Evolutionary conservation across 2,329 filamentous ascomycete genomes (phyloP).

Genomic region (Diaporthe helianthi): DNA sequence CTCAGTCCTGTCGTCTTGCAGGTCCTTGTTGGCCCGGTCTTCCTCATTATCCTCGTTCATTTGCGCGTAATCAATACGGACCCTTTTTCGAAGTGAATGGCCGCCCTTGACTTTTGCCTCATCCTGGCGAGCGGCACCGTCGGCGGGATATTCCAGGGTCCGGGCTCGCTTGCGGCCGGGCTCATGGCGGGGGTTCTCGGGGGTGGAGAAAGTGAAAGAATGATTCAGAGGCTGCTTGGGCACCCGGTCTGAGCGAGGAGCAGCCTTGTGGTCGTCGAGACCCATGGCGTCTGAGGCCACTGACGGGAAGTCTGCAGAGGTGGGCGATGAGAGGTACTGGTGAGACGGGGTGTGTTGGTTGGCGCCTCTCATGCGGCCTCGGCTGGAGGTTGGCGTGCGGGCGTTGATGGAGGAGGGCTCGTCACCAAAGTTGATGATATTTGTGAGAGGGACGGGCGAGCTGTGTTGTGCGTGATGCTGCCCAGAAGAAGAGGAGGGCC

Average conservation of each 20-base stretch:
- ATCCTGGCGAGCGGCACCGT: slow-evolving; percentile 48
- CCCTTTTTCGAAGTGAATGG: slow-evolving; percentile 63
- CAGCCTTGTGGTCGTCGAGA: slow-evolving; percentile 19
- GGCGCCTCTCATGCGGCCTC: slow-evolving; percentile 30
- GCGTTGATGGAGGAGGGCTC: slow-evolving; percentile 15
- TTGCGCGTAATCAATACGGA: slow-evolving; percentile 65
- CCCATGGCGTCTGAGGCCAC: slow-evolving; percentile 25
- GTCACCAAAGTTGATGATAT: slow-evolving; percentile 30
- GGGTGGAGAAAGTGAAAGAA: slow-evolving; percentile 48
- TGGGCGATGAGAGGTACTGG: slow-evolving; percentile 25
- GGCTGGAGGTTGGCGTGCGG: slow-evolving; percentile 27
- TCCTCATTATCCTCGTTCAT: slow-evolving; percentile 54
- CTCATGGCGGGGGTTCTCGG: slow-evolving; percentile 38
- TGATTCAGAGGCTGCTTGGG: slow-evolving; percentile 46
- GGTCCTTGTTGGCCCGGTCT: slow-evolving; percentile 33
- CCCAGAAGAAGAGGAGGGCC: slow-evolving; percentile 30
- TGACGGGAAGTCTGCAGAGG: slow-evolving; percentile 9
- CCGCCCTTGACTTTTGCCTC: slow-evolving; percentile 62
- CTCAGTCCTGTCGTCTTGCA: slow-evolving; percentile 23
- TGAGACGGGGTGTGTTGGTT: slow-evolving; percentile 29
- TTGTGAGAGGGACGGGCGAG: slow-evolving; percentile 26
- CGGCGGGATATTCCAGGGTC: slow-evolving; percentile 49
- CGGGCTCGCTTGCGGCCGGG: slow-evolving; percentile 52
- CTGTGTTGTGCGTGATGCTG: slow-evolving; percentile 21
- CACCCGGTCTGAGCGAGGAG: slow-evolving; percentile 36